Base-by-base conservation (phyloP, 2,329 filamentous ascomycete species). In the Neofusicoccum laricinum region DNA sequence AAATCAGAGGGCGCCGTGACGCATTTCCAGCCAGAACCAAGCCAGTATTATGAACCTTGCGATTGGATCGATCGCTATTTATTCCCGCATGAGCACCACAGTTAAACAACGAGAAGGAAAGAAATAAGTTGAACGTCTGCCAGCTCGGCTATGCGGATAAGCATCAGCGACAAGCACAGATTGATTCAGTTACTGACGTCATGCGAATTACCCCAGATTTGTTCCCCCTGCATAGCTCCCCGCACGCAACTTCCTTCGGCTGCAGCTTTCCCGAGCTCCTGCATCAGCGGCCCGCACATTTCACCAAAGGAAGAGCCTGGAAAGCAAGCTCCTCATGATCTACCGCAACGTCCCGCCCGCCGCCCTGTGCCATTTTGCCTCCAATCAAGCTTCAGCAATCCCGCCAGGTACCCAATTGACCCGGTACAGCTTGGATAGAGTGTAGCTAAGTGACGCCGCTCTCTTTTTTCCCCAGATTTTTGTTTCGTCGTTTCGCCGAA, bases 181-280 rank as follows among this genome's bases (percentile, higher is more conserved):
- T 30, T 30, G 25, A 2, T 38, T 4, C n/a, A 8, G n/a, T 58
- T 34, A 2, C 40, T 59, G 55, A 59, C 55, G 55, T 59, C 55
- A 59, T 59, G 58, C 45, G 15, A 61, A 34, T 43, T 50, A 38
- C 58, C 58, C 58, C 58, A 40, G 58, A 50, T 61, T 61, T 15
- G 15, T 32, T 45, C 17, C 43, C 58, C 34, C 32, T 40, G 40
- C 58, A 41, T 50, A 5, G 17, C 46, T 50, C 58, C 45, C 58
- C 58, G 46, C 43, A 59, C 55, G 55, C 25, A n/a, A 40, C 21
- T 25, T 12, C 36, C 19, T 50, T 61, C 58, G 58, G 58, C 34
- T 30, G 45, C 21, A 49, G 41, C 58, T 61, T 40, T 32, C 43
- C 58, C 58, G 58, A 61, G 34, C 43, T 8, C n/a, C 19, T 46